These are phyloP conservation scores for Dorcoceras hygrometricum DNA, from an alignment of 257 asterid species.

Conservation along the genomic window DNA sequence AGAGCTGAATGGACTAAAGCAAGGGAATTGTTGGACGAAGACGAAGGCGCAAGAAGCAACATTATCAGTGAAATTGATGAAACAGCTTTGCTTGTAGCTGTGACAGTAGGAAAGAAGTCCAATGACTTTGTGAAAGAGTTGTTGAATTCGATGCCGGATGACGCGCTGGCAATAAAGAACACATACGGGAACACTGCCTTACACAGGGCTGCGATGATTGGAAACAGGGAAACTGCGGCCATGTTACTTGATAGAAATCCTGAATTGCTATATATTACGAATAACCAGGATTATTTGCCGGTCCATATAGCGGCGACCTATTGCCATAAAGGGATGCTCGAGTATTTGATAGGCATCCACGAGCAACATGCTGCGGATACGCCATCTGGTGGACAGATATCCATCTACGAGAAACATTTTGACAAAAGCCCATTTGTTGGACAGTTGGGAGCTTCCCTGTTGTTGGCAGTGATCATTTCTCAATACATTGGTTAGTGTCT, in stretches of 20 bases:
- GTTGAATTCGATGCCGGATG: background rate
- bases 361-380: background rate
- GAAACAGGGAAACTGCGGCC: background rate
- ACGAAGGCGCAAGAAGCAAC: background rate
- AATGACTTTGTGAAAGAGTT: background rate
- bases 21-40: background rate
- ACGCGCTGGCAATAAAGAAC: background rate
- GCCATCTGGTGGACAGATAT: no score
- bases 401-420: no score
- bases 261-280: background rate
- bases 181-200: background rate
- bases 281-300: background rate
- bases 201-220: slow-evolving; percentile 5
- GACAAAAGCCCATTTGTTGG: slow-evolving; percentile 1
- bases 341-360: background rate
- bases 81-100: background rate
- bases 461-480: background rate
- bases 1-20: background rate
- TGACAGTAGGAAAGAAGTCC: background rate
- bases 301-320: background rate
- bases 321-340: background rate
- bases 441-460: background rate
- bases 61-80: background rate
- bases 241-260: background rate
- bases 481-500: slow-evolving; percentile 16